Evolutionary conservation across 106 monocot genomes (phyloP), one percentile per base, ranked within the genome.

Genomic region (Acorus calamus): DNA sequence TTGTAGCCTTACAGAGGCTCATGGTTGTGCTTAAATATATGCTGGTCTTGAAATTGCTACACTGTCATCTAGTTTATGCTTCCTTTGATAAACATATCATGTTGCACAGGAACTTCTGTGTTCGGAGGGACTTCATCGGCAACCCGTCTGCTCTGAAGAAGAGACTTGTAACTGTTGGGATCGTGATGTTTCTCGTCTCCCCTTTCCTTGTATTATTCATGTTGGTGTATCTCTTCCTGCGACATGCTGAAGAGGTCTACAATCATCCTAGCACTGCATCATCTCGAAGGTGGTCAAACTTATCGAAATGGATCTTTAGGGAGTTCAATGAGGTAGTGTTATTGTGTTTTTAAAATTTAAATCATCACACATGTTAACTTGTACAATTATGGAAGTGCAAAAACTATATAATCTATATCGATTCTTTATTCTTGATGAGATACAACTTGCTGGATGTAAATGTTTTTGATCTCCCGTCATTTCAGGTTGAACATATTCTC

Each of bases 211-310:
- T 98, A 50, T 92, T 98, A 55, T 98, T 98, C 72, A 83, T 88
- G 83, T 64, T 98, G 60, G 92, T 98, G 12, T 98, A 98, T 72
- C 76, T 92, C 51, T 88, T 92, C 61, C 75, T 98, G 11, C 74
- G 81, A 57, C 92, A 98, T 79, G 98, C 98, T 53, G 98, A 98
- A 71, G 88, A 92, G 64, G 88, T 98, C 70, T 98, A 98, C 66
- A 82, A 98, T 71, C 92, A 98, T 71, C 92, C 91, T 63, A 92
- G 92, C 43, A 88, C 80, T 52, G 96, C 96, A 44, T 92, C 83
- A 1, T 98, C 91, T 54, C 72, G 96, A 65, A 83, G 96, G 55
- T 98, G 96, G 96, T 98, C 96, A 51, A 98, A 92, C 66, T 75
- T 98, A 68, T 85, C 98, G 52, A 88, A 77, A 72, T 98, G 98